Percentiles rank a stretch among this genome's conserved stretches.
Evolutionary conservation across 2,329 filamentous ascomycete species (phyloP).

Genomic region (Chalaropsis ovoidea): DNA sequence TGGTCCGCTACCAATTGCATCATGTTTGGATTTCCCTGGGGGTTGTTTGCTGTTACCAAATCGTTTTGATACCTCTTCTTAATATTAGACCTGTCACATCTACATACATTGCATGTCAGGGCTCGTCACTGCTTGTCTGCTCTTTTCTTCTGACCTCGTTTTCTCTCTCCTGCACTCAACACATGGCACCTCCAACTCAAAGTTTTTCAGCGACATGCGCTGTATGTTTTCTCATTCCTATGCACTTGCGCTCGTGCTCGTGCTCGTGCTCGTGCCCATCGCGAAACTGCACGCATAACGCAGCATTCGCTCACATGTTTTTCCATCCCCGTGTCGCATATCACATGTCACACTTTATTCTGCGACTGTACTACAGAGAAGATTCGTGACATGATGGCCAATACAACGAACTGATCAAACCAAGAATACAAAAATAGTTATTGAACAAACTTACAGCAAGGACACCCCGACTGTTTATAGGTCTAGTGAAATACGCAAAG

Average conservation of each 20-base stretch:
- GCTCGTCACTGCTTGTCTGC: background rate
- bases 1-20: background rate
- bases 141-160: background rate
- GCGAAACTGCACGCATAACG: background rate
- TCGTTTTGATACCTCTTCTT: background rate
- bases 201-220: background rate
- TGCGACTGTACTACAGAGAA: background rate
- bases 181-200: background rate
- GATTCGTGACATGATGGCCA: background rate
- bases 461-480: constrained; percentile 12
- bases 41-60: background rate
- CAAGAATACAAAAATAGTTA: constrained; percentile 13
- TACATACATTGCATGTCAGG: background rate
- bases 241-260: background rate
- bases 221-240: too few species aligned
- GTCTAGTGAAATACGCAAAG: constrained; percentile 11
- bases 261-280: background rate
- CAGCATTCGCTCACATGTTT: background rate
- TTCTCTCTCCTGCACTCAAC: background rate
- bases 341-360: background rate
- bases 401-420: background rate
- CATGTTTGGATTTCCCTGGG: background rate
- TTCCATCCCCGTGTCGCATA: background rate
- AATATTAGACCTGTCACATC: background rate
- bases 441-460: constrained; percentile 8